phyloP scores from a whole-genome alignment of 179 eudicot species.

The Gypsophila paniculata region DNA sequence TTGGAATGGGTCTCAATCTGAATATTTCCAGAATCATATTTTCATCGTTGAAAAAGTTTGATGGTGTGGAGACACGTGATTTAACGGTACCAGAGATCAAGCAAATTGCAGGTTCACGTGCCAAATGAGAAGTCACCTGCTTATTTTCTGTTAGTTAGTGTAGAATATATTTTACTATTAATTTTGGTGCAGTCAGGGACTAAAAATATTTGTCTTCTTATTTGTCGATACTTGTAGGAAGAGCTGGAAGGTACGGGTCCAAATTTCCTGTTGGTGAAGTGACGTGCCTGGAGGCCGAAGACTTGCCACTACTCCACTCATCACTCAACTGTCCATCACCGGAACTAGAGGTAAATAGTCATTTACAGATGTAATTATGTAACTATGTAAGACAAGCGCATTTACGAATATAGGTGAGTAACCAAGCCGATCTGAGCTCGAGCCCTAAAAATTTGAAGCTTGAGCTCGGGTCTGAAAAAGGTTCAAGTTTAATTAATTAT shows the following conservation, averaged over 20 bases:
- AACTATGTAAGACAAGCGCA: background rate
- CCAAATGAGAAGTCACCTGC: background rate
- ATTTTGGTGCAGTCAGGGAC: background rate
- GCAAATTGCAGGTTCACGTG: conserved; percentile 79
- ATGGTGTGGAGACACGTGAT: conserved; percentile 64
- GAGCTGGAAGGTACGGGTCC: conserved; percentile 97
- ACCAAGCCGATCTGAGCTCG: background rate
- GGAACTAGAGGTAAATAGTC: conserved; percentile 52
- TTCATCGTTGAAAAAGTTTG: conserved; percentile 76
- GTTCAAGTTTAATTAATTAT: background rate
- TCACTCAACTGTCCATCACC: conserved; percentile 72
- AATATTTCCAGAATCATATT: conserved; percentile 93
- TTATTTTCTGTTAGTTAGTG: background rate
- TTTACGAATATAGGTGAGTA: background rate
- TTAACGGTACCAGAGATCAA: conserved; percentile 89
- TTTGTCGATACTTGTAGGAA: conserved; percentile 50
- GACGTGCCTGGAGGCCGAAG: conserved; percentile 67
- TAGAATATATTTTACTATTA: background rate
- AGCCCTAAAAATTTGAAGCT: background rate
- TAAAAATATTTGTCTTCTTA: background rate
- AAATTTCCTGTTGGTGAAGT: conserved; percentile 87
- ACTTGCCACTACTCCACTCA: conserved; percentile 76
- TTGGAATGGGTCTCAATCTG: conserved; percentile 98
- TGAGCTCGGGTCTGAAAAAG: background rate
- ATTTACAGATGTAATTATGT: background rate